A percentile compares a stretch with the other conserved stretches of the same genome.
These are phyloP conservation scores for Nothopassalora personata DNA, from an alignment of 2,329 filamentous ascomycete species.

Conservation along the genomic window DNA sequence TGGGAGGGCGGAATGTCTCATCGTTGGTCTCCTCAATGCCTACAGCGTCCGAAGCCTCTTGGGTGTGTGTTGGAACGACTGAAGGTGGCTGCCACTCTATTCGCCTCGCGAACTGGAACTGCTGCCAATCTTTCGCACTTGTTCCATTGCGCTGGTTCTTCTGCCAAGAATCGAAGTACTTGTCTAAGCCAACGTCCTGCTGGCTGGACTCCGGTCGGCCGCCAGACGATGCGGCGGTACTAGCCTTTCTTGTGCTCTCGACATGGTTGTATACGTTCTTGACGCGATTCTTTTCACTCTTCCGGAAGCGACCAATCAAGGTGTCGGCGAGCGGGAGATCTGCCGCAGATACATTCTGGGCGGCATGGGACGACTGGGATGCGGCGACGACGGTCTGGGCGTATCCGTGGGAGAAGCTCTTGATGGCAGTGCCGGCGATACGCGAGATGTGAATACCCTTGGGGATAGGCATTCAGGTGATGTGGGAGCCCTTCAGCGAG, in stretches of 20 bases:
- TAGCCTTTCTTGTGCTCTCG: slow-evolving; percentile 33
- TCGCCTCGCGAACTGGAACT: slow-evolving; percentile 81
- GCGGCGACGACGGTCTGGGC: slow-evolving; percentile 95
- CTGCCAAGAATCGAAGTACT: slow-evolving; percentile 88
- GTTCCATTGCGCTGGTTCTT: slow-evolving; percentile 62
- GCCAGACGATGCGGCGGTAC: slow-evolving; percentile 31
- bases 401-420: slow-evolving; percentile 96
- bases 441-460: slow-evolving; percentile 83
- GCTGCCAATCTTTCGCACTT: slow-evolving; percentile 74
- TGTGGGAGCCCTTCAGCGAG: slow-evolving; percentile 55
- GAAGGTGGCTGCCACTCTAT: slow-evolving; percentile 74
- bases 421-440: slow-evolving; percentile 61
- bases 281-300: slow-evolving; percentile 27
- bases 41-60: slow-evolving; percentile 35
- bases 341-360: slow-evolving; percentile 52
- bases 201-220: slow-evolving; percentile 28
- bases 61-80: slow-evolving; percentile 34
- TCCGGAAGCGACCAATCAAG: slow-evolving; percentile 46
- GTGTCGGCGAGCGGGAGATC: slow-evolving; percentile 47
- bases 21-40: slow-evolving; percentile 33
- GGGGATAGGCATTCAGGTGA: slow-evolving; percentile 74
- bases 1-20: slow-evolving; percentile 23
- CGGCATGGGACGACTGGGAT: slow-evolving; percentile 75
- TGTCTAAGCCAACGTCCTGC: slow-evolving; percentile 61
- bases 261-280: slow-evolving; percentile 29